Percentiles rank a stretch among this genome's conserved stretches.
phyloP scores from a whole-genome alignment of 495 filamentous ascomycete genomes.

The Apodospora peruviana region DNA sequence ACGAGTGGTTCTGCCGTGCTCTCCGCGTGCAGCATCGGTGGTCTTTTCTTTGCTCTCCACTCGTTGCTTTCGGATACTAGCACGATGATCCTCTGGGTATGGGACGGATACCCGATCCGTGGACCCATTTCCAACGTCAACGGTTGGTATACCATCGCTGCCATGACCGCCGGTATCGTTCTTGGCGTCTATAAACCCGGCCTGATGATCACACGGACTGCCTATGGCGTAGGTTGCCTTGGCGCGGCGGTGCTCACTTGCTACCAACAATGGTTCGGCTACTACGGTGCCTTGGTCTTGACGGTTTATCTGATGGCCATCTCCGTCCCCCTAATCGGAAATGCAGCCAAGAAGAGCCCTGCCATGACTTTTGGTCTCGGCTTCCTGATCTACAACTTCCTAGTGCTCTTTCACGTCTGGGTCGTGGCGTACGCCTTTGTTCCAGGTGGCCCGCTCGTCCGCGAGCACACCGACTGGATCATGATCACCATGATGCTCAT shows the following conservation, averaged over 20 bases:
- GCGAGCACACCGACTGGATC: constrained; percentile 94
- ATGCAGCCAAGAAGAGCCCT: constrained; percentile 68
- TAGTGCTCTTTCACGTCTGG: constrained; percentile 95
- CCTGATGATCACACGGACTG: constrained; percentile 71
- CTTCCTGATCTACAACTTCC: constrained; percentile 83
- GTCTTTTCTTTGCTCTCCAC: constrained; percentile 85
- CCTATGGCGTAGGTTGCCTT: constrained; percentile 68
- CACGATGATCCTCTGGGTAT: constrained; percentile 99
- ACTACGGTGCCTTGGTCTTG: constrained; percentile 72
- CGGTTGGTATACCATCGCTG: constrained; percentile 74
- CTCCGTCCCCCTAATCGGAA: constrained; percentile 66
- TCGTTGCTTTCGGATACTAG: constrained; percentile 94
- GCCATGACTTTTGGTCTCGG: constrained; percentile 77
- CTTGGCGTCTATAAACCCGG: constrained; percentile 68
- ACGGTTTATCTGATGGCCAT: constrained; percentile 81
- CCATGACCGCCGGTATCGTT: constrained; percentile 81
- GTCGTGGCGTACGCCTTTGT: constrained; percentile 98
- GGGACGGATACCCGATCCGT: constrained; percentile 91
- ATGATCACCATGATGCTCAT: constrained; percentile 80
- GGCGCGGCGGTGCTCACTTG: constrained; percentile 77
- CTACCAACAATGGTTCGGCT: constrained; percentile 82
- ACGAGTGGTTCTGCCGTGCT: constrained; percentile 63
- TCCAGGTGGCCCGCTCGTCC: constrained; percentile 87
- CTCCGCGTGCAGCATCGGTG: constrained; percentile 72
- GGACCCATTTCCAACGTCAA: constrained; percentile 88